A percentile compares a stretch with the other conserved stretches of the same genome.
Evolutionary conservation across 1,139 yeast species (phyloP).

Genomic region (Wickerhamomyces sp.): DNA sequence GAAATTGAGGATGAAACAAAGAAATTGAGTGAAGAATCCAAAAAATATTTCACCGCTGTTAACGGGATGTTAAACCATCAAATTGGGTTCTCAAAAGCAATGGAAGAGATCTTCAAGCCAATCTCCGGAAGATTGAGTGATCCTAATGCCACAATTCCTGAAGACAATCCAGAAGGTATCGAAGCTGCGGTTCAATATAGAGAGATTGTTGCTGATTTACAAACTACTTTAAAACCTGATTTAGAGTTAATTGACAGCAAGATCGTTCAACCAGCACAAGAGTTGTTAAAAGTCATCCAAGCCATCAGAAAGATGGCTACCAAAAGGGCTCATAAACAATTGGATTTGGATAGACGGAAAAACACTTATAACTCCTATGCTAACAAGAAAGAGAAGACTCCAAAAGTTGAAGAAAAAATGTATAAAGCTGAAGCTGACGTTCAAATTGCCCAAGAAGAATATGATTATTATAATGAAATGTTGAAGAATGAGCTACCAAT

Average conservation of each 20-base stretch:
- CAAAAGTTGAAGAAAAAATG: conserved; percentile 87
- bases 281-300: conserved; percentile 74
- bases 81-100: conserved; percentile 87
- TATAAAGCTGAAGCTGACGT: conserved; percentile 87
- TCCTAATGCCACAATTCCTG: conserved; percentile 79
- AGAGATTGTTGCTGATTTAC: conserved; percentile 80
- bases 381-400: conserved; percentile 74
- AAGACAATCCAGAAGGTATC: conserved; percentile 95
- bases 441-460: conserved; percentile 91
- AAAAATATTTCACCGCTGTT: conserved; percentile 83
- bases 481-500: conserved; percentile 85
- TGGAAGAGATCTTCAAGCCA: conserved; percentile 95
- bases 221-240: conserved; percentile 85
- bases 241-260: conserved; percentile 87
- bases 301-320: conserved; percentile 88
- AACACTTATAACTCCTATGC: conserved; percentile 67
- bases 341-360: conserved; percentile 87
- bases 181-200: conserved; percentile 91
- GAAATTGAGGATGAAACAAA: conserved; percentile 88
- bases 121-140: conserved; percentile 89
- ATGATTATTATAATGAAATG: conserved; percentile 92
- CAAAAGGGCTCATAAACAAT: conserved; percentile 91
- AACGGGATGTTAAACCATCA: conserved; percentile 92
- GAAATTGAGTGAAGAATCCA: conserved; percentile 84
- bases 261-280: conserved; percentile 90